Conservation (phyloP, 805 yeast genomes). For the Ogataea dorogensis region DNA sequence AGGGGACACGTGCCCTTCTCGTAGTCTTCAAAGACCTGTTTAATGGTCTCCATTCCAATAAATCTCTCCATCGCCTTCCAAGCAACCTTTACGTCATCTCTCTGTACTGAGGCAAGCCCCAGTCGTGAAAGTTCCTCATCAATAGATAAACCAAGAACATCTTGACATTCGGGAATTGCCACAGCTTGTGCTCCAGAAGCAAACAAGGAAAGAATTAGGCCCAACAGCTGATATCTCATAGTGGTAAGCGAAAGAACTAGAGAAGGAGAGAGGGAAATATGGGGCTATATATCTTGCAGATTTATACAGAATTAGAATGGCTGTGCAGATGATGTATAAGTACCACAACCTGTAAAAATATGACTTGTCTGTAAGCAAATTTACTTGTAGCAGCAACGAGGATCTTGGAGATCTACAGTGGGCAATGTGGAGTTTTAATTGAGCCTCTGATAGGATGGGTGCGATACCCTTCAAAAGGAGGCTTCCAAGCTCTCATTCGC, state of each 20-base stretch:
- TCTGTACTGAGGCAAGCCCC: not conserved
- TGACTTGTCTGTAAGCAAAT: too few relatives aligned
- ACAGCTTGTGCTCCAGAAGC: not conserved
- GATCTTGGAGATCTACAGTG: too few relatives aligned
- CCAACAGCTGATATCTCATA: not conserved
- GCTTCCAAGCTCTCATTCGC: not conserved
- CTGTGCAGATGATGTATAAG: constrained; percentile 1
- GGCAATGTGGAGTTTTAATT: too few relatives aligned
- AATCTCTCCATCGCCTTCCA: constrained; percentile 17
- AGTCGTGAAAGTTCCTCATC: not conserved
- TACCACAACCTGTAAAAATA: too few relatives aligned
- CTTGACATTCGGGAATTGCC: not conserved
- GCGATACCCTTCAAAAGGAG: not conserved
- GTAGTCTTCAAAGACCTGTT: constrained; percentile 10
- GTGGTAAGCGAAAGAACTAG: not conserved
- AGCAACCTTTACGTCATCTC: constrained; percentile 11
- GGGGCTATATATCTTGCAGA: not conserved
- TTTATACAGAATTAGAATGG: not conserved
- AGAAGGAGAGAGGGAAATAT: not conserved
- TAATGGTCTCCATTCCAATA: constrained; percentile 8
- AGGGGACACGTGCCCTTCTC: constrained; percentile 12
- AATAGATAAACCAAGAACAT: not conserved
- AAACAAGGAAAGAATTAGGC: not conserved
- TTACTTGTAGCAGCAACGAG: too few relatives aligned
- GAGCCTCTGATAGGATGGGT: too few relatives aligned